A percentile compares a stretch with the other conserved stretches of the same genome.
phyloP scores from a whole-genome alignment of 2,329 filamentous ascomycete genomes.

The Drechslera avenae region DNA sequence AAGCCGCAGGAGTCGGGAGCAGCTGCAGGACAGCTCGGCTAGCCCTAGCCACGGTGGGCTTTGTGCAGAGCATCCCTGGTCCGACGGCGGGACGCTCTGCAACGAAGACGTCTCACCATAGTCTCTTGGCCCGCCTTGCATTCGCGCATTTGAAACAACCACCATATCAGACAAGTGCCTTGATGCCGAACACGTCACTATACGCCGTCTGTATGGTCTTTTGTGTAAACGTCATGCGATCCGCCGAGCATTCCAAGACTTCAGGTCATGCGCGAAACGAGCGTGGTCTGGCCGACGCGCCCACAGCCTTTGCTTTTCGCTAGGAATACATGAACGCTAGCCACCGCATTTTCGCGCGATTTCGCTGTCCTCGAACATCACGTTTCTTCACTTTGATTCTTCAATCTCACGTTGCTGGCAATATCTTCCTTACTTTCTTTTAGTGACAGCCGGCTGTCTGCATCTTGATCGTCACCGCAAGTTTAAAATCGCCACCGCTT shows the following conservation, averaged over 20 bases:
- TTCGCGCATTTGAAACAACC: constrained; percentile 32
- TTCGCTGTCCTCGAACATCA: constrained; percentile 16
- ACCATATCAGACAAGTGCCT: constrained; percentile 19
- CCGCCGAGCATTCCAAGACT: constrained; percentile 12
- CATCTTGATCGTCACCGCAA: constrained; percentile 1
- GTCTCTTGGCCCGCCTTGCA: constrained; percentile 28
- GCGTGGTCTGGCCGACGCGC: constrained; percentile 31
- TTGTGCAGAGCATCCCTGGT: not conserved
- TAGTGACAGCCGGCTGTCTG: constrained; percentile 32
- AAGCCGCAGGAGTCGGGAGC: not conserved
- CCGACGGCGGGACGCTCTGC: constrained; percentile 14
- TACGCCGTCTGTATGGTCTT: constrained; percentile 24
- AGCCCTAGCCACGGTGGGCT: not conserved
- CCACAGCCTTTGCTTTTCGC: constrained; percentile 17
- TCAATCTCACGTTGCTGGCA: constrained; percentile 13
- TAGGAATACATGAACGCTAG: constrained; percentile 20
- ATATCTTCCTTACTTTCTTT: constrained; percentile 7
- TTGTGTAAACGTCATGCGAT: constrained; percentile 26
- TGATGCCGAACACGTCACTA: constrained; percentile 11
- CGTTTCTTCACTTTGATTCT: constrained; percentile 14
- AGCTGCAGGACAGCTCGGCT: not conserved
- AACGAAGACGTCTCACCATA: constrained; percentile 30
- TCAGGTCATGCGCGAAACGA: constrained; percentile 32
- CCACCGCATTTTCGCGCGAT: constrained; percentile 17
- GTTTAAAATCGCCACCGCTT: not conserved